Percentiles rank a stretch among this genome's conserved stretches.
Conservation (phyloP, 805 yeast genomes). For the Wickerhamomyces canadensis region DNA sequence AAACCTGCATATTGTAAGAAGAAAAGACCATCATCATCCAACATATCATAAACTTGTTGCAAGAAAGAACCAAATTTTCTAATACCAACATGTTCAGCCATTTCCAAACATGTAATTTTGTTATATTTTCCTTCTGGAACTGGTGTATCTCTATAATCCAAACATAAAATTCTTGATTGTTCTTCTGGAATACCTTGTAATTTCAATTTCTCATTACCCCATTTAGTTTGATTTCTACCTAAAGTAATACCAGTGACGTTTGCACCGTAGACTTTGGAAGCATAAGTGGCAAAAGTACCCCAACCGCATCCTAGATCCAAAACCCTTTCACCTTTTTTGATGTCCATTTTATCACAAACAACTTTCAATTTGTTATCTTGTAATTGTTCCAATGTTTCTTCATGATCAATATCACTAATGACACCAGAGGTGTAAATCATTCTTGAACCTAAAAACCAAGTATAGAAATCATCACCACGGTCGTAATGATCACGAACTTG, state of each 20-base stretch:
- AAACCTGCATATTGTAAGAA: constrained; percentile 85
- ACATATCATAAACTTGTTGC: constrained; percentile 75
- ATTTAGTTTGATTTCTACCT: constrained; percentile 85
- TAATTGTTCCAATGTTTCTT: constrained; percentile 70
- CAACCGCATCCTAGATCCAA: constrained; percentile 93
- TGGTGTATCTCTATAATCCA: constrained; percentile 90
- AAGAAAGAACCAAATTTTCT: constrained; percentile 74
- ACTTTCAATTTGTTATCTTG: constrained; percentile 88
- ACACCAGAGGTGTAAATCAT: constrained; percentile 91
- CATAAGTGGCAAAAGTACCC: constrained; percentile 88
- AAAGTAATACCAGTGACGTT: constrained; percentile 84
- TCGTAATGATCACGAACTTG: constrained; percentile 95
- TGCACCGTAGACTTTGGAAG: constrained; percentile 80
- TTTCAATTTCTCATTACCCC: constrained; percentile 70
- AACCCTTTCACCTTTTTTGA: constrained; percentile 65
- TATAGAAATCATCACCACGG: constrained; percentile 92
- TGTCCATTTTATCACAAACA: constrained; percentile 81
- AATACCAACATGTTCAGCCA: constrained; percentile 96
- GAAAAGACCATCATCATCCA: constrained; percentile 89
- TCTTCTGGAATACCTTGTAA: constrained; percentile 60
- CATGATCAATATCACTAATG: constrained; percentile 60
- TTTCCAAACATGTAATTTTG: constrained; percentile 86
- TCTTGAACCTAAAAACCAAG: constrained; percentile 92
- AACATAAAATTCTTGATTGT: constrained; percentile 76
- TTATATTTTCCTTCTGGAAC: constrained; percentile 63